These are phyloP conservation scores for Hanseniaspora taiwanica DNA, from an alignment of 805 yeast genomes.

Conservation along the genomic window DNA sequence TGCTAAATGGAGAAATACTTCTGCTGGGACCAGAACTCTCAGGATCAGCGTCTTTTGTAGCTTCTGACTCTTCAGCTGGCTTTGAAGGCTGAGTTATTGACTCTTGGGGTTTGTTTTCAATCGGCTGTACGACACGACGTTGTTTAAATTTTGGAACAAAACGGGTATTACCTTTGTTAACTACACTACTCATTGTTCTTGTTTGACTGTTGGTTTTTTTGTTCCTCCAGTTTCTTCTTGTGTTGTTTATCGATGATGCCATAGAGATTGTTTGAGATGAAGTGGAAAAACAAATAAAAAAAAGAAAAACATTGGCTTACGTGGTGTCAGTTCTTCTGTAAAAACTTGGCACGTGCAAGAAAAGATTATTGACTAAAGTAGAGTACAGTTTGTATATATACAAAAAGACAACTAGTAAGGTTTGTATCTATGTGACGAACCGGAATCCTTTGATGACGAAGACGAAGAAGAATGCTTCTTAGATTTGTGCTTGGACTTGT, in stretches of 20 bases:
- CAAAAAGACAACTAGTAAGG: neutral
- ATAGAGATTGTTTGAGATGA: too few species aligned
- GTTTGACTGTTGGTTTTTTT: too few species aligned
- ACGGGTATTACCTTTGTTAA: slow-evolving; percentile 42
- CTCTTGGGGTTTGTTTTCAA: slow-evolving; percentile 1
- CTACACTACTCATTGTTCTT: slow-evolving; percentile 23
- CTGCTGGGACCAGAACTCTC: neutral
- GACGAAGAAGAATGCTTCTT: neutral
- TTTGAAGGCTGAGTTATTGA: neutral
- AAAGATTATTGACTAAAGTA: too few species aligned
- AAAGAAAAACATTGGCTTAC: too few species aligned
- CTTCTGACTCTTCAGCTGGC: slow-evolving; percentile 3
- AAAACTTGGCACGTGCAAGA: too few species aligned
- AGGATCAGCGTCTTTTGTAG: neutral
- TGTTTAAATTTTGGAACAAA: slow-evolving; percentile 48
- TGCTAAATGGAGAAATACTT: neutral
- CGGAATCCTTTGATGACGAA: too few species aligned
- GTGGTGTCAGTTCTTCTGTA: too few species aligned
- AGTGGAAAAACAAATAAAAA: too few species aligned
- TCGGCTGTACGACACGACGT: slow-evolving; percentile 22
- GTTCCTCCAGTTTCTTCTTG: neutral
- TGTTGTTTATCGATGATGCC: neutral
- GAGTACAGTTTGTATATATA: neutral
- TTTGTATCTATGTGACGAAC: neutral
- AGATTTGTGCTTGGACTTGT: neutral